A percentile compares a stretch with the other conserved stretches of the same genome.
Evolutionary conservation across 331 rosid species (phyloP).

Genomic region (Acacia pycnantha): DNA sequence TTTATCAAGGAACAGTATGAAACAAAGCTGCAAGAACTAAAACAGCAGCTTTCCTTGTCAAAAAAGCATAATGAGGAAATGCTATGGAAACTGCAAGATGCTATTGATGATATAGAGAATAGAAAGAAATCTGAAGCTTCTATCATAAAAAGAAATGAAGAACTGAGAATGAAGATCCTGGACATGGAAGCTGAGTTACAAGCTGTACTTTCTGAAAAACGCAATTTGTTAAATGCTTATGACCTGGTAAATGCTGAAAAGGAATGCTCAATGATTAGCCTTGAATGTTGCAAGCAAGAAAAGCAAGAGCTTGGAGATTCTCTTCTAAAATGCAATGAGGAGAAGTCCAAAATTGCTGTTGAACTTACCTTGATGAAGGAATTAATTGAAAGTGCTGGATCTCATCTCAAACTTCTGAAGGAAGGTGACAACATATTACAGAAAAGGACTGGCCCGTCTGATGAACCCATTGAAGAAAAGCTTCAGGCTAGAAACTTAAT

Average conservation of each 20-base stretch:
- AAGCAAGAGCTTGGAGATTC: conserved; percentile 81
- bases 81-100: conserved; percentile 91
- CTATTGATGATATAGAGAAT: conserved; percentile 71
- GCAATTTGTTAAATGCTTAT: conserved; percentile 76
- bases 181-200: conserved; percentile 87
- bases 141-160: conserved; percentile 73
- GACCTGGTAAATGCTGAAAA: conserved; percentile 90
- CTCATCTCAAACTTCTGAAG: conserved; percentile 36
- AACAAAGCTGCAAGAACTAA: conserved; percentile 88
- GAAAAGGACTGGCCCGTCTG: conserved; percentile 28
- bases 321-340: conserved; percentile 69
- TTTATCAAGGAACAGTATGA: conserved; percentile 97
- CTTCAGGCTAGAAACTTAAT: not conserved
- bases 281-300: conserved; percentile 97
- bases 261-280: conserved; percentile 88
- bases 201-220: conserved; percentile 71
- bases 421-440: conserved; percentile 36
- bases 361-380: conserved; percentile 66
- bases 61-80: conserved; percentile 88
- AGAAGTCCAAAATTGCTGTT: conserved; percentile 62
- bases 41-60: conserved; percentile 76
- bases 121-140: conserved; percentile 81
- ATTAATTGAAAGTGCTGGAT: conserved; percentile 45
- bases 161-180: conserved; percentile 75
- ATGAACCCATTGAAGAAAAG: conserved; percentile 14